Evolutionary conservation across 2,329 filamentous ascomycete species (phyloP), one percentile per base, ranked within the genome.

Genomic region (Grosmannia serpens): DNA sequence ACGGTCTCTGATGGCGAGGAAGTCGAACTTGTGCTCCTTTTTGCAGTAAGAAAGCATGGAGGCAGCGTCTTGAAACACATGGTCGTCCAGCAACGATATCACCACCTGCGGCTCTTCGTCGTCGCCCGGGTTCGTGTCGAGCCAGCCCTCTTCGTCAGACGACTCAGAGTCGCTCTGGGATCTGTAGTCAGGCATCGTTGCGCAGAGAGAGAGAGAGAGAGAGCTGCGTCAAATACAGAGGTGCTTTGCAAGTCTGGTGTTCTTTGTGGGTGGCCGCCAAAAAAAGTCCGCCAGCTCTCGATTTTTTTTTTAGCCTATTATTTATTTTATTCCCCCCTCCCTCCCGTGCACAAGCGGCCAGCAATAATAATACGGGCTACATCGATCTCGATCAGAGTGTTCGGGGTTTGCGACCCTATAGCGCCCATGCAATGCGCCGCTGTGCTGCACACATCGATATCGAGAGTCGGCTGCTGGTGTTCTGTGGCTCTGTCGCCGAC

Each of bases 31-130:
- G 66, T 85, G 76, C 64, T 81, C 82, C 55, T 84, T 77, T 66
- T 81, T 86, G 78, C 84, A 87, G 68, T 89, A 77, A 41, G 77
- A 73, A 52, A 91, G 74, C 86, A 91, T 89, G 24, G 79, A 75
- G 31, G 72, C 69, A 41, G 84, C 79, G 66, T 85, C 81, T 9
- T 81, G 71, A 67, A 89, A 91, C 44, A 82, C 80, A 61, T 79
- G 74, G 59, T 84, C 79, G 64, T 86, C 85, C 62, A 91, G 80
- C 38, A 91, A 75, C 24, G 86, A 89, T 54, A 87, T 75, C 59
- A 90, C 77, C 24, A 79, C 73, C 29, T 84, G 75, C 4, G 76
- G 72, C 63, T 86, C 80, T 57, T 81, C 75, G 57, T 89, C 86
- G 55, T 77, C 78, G 58, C 73, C 75, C 47, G 78, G 77, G 27